These are phyloP conservation scores for Diaporthe velutina DNA, from an alignment of 2,329 filamentous ascomycete species.

Conservation along the genomic window DNA sequence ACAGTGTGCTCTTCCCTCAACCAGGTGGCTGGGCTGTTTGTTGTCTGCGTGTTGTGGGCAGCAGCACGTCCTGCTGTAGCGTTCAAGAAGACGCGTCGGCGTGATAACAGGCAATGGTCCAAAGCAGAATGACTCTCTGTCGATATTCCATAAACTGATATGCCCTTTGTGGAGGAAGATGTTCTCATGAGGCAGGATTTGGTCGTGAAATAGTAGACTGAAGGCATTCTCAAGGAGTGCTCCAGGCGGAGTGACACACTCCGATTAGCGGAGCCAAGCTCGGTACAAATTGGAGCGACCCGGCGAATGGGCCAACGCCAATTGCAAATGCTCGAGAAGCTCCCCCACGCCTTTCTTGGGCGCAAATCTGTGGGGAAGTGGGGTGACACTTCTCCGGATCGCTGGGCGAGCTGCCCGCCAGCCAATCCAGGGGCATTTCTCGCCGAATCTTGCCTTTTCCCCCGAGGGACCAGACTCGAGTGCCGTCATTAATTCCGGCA, in stretches of 20 bases:
- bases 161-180: neutral
- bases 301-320: conserved; percentile 33
- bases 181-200: neutral
- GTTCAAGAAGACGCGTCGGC: neutral
- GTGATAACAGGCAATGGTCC: neutral
- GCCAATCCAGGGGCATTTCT: conserved; percentile 22
- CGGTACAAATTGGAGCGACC: conserved; percentile 21
- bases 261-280: conserved; percentile 31
- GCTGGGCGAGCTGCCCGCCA: neutral
- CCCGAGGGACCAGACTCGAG: neutral
- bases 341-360: conserved; percentile 18
- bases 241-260: neutral
- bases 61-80: too few relatives aligned
- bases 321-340: conserved; percentile 31
- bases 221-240: neutral
- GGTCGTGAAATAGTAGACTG: neutral
- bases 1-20: neutral
- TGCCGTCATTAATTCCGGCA: conserved; percentile 10
- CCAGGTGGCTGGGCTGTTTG: neutral
- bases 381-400: neutral
- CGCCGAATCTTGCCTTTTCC: conserved; percentile 29
- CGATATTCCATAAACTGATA: neutral
- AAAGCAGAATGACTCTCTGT: too few relatives aligned
- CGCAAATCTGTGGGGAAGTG: conserved; percentile 35
- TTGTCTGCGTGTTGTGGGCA: neutral